Evolutionary conservation across 1,284 basidiomycete genomes (phyloP).

Genomic region (Cryptococcus sp.): DNA sequence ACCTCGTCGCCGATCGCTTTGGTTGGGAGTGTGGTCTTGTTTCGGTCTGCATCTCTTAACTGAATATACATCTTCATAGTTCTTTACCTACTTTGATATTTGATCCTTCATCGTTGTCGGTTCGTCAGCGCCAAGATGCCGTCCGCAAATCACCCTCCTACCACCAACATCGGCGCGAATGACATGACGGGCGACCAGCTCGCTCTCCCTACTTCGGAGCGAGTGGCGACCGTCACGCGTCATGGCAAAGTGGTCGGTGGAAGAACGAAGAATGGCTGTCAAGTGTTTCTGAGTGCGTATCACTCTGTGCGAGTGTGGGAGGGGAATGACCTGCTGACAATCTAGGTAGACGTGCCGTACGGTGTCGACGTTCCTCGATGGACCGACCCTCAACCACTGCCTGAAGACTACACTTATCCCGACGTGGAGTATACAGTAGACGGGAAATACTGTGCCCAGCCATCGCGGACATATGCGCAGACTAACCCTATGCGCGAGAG

Average conservation of each 20-base stretch:
- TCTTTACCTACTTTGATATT: too few relatives aligned
- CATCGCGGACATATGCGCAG: constrained; percentile 24
- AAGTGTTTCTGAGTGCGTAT: constrained; percentile 43
- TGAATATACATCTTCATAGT: too few relatives aligned
- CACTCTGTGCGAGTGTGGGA: too few relatives aligned
- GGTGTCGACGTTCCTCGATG: constrained; percentile 65
- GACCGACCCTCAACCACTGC: constrained; percentile 63
- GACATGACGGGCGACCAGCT: constrained; percentile 44
- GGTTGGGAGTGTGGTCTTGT: too few relatives aligned
- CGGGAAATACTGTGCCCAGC: constrained; percentile 52
- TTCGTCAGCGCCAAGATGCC: constrained; percentile 7
- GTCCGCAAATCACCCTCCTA: constrained; percentile 7
- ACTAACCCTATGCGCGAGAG: constrained; percentile 40
- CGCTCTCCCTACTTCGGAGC: constrained; percentile 23
- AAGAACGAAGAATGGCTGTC: constrained; percentile 31
- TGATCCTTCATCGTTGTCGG: too few relatives aligned
- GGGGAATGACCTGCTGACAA: background rate
- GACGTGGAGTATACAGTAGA: constrained; percentile 65
- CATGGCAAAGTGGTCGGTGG: constrained; percentile 35
- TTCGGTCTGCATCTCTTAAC: too few relatives aligned
- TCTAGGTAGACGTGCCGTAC: constrained; percentile 67
- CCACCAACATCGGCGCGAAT: constrained; percentile 18
- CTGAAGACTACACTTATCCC: constrained; percentile 60
- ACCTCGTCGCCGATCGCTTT: too few relatives aligned
- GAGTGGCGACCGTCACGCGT: constrained; percentile 24